phyloP scores from a whole-genome alignment of 2,329 filamentous ascomycete genomes.

The Fusarium humuli region DNA sequence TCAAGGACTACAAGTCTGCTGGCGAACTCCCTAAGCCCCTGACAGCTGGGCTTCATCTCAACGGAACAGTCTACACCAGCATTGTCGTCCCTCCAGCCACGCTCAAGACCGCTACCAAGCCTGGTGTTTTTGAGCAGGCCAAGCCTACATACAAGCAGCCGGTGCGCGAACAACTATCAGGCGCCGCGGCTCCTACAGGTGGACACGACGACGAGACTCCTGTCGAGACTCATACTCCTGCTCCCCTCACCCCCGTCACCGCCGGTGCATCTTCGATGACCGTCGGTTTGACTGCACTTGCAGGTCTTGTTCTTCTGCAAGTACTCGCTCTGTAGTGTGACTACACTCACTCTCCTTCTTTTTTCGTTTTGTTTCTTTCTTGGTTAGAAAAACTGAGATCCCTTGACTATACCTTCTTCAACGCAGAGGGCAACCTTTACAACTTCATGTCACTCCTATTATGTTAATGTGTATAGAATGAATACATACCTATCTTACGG shows the following conservation, averaged over 20 bases:
- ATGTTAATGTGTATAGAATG: slow-evolving; percentile 18
- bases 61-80: slow-evolving; percentile 29
- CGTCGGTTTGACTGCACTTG: slow-evolving; percentile 44
- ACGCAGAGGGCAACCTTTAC: slow-evolving; percentile 18
- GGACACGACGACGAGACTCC: slow-evolving; percentile 43
- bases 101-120: slow-evolving; percentile 36
- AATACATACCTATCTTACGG: slow-evolving; percentile 22
- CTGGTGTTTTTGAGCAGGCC: slow-evolving; percentile 32
- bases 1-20: slow-evolving; percentile 25
- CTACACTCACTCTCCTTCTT: not conserved
- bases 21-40: slow-evolving; percentile 21
- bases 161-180: slow-evolving; percentile 18
- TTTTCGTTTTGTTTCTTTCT: slow-evolving; percentile 10
- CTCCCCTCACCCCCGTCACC: slow-evolving; percentile 55
- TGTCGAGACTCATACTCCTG: slow-evolving; percentile 16
- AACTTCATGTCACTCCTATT: slow-evolving; percentile 22
- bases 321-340: slow-evolving; percentile 46
- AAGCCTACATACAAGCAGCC: slow-evolving; percentile 24
- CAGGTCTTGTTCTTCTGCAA: slow-evolving; percentile 46
- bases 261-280: slow-evolving; percentile 58
- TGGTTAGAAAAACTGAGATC: slow-evolving; percentile 6
- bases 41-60: slow-evolving; percentile 16
- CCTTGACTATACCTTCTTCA: slow-evolving; percentile 18
- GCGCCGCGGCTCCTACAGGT: slow-evolving; percentile 41
- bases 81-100: slow-evolving; percentile 28